A percentile compares a stretch with the other conserved stretches of the same genome.
These are phyloP conservation scores for Candida coquimbonensis DNA, from an alignment of 805 yeast species.

Conservation along the genomic window DNA sequence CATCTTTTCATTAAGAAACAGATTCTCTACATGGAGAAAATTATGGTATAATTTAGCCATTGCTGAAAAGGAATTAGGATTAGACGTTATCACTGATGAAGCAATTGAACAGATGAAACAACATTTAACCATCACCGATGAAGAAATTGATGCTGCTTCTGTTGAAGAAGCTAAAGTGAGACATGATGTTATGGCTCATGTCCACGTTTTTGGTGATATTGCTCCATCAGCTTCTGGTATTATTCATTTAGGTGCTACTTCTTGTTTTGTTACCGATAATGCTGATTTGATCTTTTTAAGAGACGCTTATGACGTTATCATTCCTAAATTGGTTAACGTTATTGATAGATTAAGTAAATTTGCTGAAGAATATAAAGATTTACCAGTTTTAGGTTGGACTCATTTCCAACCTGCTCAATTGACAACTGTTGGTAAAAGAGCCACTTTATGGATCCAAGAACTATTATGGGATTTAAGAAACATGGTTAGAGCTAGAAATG, in stretches of 20 bases:
- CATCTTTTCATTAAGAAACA: conserved; percentile 84
- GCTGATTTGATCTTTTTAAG: conserved; percentile 95
- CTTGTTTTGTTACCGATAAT: conserved; percentile 95
- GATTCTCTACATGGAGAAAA: conserved; percentile 98
- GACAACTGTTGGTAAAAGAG: conserved; percentile 97
- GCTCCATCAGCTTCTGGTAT: conserved; percentile 97
- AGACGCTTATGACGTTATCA: conserved; percentile 88
- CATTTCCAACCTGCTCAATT: conserved; percentile 99
- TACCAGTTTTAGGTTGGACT: conserved; percentile 98
- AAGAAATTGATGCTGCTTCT: conserved; percentile 83
- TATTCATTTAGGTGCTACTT: conserved; percentile 96
- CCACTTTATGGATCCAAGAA: conserved; percentile 96
- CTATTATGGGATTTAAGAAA: conserved; percentile 96
- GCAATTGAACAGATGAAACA: conserved; percentile 81
- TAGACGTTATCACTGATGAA: conserved; percentile 77
- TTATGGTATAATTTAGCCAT: conserved; percentile 92
- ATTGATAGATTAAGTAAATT: conserved; percentile 84
- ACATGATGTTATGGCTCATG: conserved; percentile 99
- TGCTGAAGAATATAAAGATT: conserved; percentile 86
- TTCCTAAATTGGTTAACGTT: conserved; percentile 93
- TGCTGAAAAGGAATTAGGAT: conserved; percentile 91
- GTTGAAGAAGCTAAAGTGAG: conserved; percentile 96
- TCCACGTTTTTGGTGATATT: conserved; percentile 86
- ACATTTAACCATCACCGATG: conserved; percentile 81
- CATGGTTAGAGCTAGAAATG: conserved; percentile 92